Evolutionary conservation across 164 flowering plant species (phyloP), one percentile per base, ranked within the genome.

Genomic region (Liquidambar formosana): DNA sequence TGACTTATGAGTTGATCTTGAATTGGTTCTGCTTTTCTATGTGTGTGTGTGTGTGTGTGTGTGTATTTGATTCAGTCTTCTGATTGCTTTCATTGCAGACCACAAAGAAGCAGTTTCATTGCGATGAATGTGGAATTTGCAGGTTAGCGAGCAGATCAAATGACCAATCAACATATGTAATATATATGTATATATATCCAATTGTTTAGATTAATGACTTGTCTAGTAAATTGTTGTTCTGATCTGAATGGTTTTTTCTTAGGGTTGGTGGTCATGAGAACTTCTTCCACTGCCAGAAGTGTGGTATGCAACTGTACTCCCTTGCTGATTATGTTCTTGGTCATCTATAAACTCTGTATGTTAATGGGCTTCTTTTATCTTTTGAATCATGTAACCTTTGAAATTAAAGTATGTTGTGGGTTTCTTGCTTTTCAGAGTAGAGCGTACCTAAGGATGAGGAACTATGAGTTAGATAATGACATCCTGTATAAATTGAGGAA

Each of bases 221-320:
- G 14, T 47, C 2, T 28, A 9, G 14, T 41, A 14, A 28, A 45
- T 25, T 65, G 12, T 48, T 1, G 12, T 67, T 10, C 15, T 57
- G 19, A 18, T 53, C 28, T 5, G 23, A 2, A 61, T 21, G 26
- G 54, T 13, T 33, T 13, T 28, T 61, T 74, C 49, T 63, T 78
- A 83, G 86, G 47, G 78, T 82, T 65, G 86, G 84, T 56, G 86
- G 83, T 9, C 86, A 82, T 49, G 79, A 78, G 12, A 76, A 81
- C 4, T 81, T 74, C 75, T 81, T 81, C 58, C 84, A 81, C 41
- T 81, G 84, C 49, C 64, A 67, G 48, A 81, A 64, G 54, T 81
- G 84, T 49, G 84, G 84, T 81, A 76, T 60, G 78, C 59, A 11
- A 8, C 46, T 65, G 64, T 52, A 13, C 22, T 48, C 5, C 5